Base-by-base conservation (phyloP, 1,284 basidiomycete genomes). In the Ustilago xerochloae region DNA sequence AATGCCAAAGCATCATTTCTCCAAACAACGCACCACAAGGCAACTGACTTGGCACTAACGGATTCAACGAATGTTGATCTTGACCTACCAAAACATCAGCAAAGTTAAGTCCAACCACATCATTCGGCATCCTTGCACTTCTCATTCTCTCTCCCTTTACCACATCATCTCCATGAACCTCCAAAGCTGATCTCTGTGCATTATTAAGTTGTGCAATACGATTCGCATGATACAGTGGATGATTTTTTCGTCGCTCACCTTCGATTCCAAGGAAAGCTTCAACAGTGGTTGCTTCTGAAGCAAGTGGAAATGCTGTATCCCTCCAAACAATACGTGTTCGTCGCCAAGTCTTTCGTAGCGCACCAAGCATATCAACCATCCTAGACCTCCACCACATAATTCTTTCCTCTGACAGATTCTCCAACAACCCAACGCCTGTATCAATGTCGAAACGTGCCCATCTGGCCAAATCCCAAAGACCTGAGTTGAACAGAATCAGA, bases 391-490 rank as follows among this genome's bases (percentile, higher is more conserved):
- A 86, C 81, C 81, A 82, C 20, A 81, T 79, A 29, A 86, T 53
- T 3, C 85, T 68, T 10, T 84, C 80, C 33, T 80, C 77, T 3
- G 69, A 57, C 1, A 86, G 70, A n/a, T 80, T 79, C 45, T 75
- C 69, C 16, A 74, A 56, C 32, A 84, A 66, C 16, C 72, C 74
- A 9, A 67, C 57, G 22, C 73, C 64, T 6, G 65, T 77, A 5
- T 68, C 75, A 13, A 80, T 66, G 52, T 86, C 85, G 58, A 84
- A 73, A 48, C 78, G 70, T 5, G 85, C 84, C 80, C 83, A 86
- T 16, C 78, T 67, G 0, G 85, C 85, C 38, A 86, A 67, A 54
- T 86, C 85, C 82, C 83, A 86, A 35, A 82, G 63, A 8, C 83
- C 82, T 7, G 80, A 82, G 28, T 82, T 76, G 56, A 86, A 77